Conservation (phyloP, 495 filamentous ascomycete species). For the Aspergillus saccharolyticus region DNA sequence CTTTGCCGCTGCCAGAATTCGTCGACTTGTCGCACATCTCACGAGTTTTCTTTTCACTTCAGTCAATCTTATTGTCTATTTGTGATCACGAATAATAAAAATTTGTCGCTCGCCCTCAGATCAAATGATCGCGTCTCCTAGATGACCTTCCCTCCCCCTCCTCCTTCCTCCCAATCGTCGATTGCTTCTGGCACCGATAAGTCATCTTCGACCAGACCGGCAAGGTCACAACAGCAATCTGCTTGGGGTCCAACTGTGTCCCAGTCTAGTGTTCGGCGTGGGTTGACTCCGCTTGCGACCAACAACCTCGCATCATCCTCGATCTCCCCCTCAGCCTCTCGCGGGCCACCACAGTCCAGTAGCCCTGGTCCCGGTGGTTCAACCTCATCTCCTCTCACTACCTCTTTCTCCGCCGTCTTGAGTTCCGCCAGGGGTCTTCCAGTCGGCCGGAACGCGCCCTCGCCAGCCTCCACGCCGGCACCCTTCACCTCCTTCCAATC, state of each 20-base stretch:
- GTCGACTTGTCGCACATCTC: constrained; percentile 3
- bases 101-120: constrained; percentile 42
- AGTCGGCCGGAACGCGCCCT: constrained; percentile 47
- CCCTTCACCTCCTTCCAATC: constrained; percentile 52
- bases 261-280: constrained; percentile 55
- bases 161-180: constrained; percentile 58
- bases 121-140: constrained; percentile 60
- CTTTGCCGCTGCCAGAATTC: constrained; percentile 15
- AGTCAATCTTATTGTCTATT: constrained; percentile 15
- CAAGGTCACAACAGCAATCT: constrained; percentile 50
- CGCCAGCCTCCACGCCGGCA: constrained; percentile 44
- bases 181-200: constrained; percentile 56
- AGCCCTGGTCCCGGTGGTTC: constrained; percentile 44
- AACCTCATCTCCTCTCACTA: constrained; percentile 47
- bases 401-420: constrained; percentile 54
- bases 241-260: constrained; percentile 56
- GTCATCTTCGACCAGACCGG: constrained; percentile 50
- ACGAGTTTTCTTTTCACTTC: constrained; percentile 5
- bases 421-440: constrained; percentile 45
- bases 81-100: constrained; percentile 33
- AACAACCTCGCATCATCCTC: constrained; percentile 43
- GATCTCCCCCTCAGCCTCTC: constrained; percentile 42
- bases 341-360: constrained; percentile 31
- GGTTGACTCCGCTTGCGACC: constrained; percentile 59
- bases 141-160: constrained; percentile 61